Evolutionary conservation across 2,329 filamentous ascomycete genomes (phyloP).

Genomic region (Emericellopsis cladophorae): DNA sequence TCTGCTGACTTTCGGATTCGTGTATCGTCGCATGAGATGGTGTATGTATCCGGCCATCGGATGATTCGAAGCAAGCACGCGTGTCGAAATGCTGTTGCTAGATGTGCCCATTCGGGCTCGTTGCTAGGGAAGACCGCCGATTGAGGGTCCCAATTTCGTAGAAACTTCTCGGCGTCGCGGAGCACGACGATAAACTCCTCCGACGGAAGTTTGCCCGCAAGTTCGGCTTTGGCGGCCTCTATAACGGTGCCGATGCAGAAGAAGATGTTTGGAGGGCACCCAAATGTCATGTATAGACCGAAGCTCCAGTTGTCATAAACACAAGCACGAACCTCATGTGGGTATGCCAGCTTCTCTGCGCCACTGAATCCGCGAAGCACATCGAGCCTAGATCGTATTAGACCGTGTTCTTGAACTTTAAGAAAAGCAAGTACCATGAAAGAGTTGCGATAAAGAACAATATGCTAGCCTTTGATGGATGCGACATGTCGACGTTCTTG

Average conservation of each 20-base stretch:
- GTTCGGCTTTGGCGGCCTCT: conserved; percentile 8
- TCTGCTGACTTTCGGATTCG: conserved; percentile 10
- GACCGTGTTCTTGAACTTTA: neutral
- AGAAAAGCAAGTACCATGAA: conserved; percentile 8
- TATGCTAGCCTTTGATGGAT: conserved; percentile 6
- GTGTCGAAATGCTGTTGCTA: conserved; percentile 15
- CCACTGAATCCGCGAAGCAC: conserved; percentile 16
- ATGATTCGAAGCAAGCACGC: conserved; percentile 13
- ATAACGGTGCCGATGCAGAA: conserved; percentile 11
- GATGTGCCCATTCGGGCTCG: conserved; percentile 12
- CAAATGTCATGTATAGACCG: conserved; percentile 11
- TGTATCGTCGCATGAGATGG: conserved; percentile 9
- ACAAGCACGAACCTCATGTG: conserved; percentile 9
- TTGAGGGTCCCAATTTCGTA: conserved; percentile 12
- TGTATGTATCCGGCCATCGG: conserved; percentile 12
- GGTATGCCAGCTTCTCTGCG: conserved; percentile 15
- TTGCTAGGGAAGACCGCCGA: conserved; percentile 11
- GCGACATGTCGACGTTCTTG: conserved; percentile 2
- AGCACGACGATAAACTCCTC: conserved; percentile 7
- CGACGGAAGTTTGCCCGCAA: conserved; percentile 1
- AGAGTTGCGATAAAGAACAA: conserved; percentile 12
- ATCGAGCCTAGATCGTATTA: conserved; percentile 9
- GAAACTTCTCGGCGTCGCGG: conserved; percentile 9
- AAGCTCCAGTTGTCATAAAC: conserved; percentile 10
- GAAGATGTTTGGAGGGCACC: conserved; percentile 13